Evolutionary conservation across 2,329 filamentous ascomycete species (phyloP).

Genomic region (Apiospora kogelbergensis): DNA sequence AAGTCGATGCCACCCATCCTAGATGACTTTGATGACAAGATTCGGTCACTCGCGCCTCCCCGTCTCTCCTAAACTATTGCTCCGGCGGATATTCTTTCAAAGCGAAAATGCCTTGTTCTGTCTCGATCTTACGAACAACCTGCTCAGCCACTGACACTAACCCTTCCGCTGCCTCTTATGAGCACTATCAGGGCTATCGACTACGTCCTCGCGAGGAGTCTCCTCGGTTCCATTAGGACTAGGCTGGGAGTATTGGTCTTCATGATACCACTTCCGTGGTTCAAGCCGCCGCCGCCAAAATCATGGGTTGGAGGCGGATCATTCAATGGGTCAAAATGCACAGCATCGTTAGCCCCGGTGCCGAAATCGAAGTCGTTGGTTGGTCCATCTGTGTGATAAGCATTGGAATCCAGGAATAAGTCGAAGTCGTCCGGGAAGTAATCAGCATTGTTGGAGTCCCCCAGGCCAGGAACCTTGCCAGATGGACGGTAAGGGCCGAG

Average conservation of each 20-base stretch:
- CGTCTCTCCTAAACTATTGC: no score
- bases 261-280: conserved; percentile 20
- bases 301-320: conserved; percentile 22
- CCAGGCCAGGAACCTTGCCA: conserved; percentile 73
- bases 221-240: conserved; percentile 53
- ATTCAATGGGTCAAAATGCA: conserved; percentile 25
- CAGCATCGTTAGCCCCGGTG: conserved; percentile 22
- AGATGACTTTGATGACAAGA: no score
- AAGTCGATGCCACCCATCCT: no score
- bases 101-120: no score
- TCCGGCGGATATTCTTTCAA: no score
- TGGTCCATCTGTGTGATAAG: conserved; percentile 23
- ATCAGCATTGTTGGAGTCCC: conserved; percentile 34
- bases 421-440: conserved; percentile 44
- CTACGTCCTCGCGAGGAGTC: conserved; percentile 44
- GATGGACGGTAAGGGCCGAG: conserved; percentile 80
- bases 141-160: conserved; percentile 20
- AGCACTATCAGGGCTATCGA: conserved; percentile 30
- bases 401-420: conserved; percentile 45
- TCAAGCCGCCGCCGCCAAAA: conserved; percentile 13
- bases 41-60: no score
- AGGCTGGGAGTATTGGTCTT: conserved; percentile 34
- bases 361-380: conserved; percentile 46
- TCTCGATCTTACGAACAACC: no score
- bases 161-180: conserved; percentile 32